Base-by-base conservation (phyloP, 805 yeast genomes). In the Kurtzmaniella fragi region DNA sequence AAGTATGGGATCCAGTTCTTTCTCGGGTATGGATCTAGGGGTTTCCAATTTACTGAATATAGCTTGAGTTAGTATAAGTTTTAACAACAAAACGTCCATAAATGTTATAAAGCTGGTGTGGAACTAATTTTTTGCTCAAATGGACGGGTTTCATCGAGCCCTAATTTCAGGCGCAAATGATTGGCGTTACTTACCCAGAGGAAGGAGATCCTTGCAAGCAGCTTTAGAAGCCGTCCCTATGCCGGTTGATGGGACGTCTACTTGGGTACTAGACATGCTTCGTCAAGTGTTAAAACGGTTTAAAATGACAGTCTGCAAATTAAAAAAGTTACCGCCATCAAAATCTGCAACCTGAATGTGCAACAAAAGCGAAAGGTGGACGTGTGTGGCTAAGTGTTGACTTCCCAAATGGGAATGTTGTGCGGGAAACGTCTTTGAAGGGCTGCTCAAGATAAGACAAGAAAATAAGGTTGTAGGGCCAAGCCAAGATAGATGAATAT, bases 1-100 rank as follows among this genome's bases (percentile, higher is more conserved):
- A 27, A 56, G 39, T 9, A 63, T 61, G n/a, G 66, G 69, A 42
- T 65, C 71, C 16, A 34, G n/a, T 11, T 14, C 17, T 26, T 10
- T 10, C 25, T 17, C 20, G n/a, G 39, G 39, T 17, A 30, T 30
- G 3, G 33, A 32, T 11, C 39, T 34, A 10, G 39, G 35, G 13
- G 32, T 17, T 14, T 32, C 17, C 16, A 38, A 17, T 20, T 17
- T 31, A 12, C 32, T 25, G 13, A 38, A 13, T n/a, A 38, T 25
- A 14, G 40, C 40, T 38, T 13, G 6, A 17, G 40, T 38, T 38
- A 38, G 40, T 38, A 38, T 3, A 6, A 4, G 20, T 4, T 9
- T 13, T 9, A 10, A 17, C 8, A 26, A 34, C 11, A 7, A 9
- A 33, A 10, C 7, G 29, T 16, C 17, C 13, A n/a, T 34, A 23